Percentiles rank a stretch among this genome's conserved stretches.
Conservation (phyloP, 202 grass and related monocot species). For the Panicum hallii region DNA sequence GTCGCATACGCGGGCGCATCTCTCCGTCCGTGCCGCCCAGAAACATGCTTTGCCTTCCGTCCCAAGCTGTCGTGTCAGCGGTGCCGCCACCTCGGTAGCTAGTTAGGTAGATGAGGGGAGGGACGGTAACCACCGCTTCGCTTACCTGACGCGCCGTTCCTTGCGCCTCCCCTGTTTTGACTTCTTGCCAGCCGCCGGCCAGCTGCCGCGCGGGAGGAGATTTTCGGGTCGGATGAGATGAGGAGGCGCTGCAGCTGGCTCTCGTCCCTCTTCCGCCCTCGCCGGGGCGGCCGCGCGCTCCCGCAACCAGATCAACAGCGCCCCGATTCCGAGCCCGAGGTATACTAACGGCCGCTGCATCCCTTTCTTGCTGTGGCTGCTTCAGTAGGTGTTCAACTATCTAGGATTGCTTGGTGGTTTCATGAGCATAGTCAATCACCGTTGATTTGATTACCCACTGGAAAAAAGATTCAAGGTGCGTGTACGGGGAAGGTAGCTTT, state of each 20-base stretch:
- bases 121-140: slow-evolving; percentile 17
- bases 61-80: slow-evolving; percentile 37
- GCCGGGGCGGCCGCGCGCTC: slow-evolving; percentile 19
- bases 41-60: slow-evolving; percentile 20
- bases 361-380: neutral
- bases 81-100: neutral
- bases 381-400: neutral
- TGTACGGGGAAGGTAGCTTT: neutral
- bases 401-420: neutral
- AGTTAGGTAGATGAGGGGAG: slow-evolving; percentile 30
- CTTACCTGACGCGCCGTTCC: slow-evolving; percentile 8
- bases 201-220: neutral
- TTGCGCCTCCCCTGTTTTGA: slow-evolving; percentile 1
- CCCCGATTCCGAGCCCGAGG: slow-evolving; percentile 33
- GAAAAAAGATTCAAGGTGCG: neutral
- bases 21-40: neutral
- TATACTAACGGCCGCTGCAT: slow-evolving; percentile 18
- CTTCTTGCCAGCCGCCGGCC: slow-evolving; percentile 24
- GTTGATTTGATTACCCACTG: slow-evolving; percentile 16
- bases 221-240: slow-evolving; percentile 43
- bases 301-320: slow-evolving; percentile 43
- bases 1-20: neutral
- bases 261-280: slow-evolving; percentile 41
- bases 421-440: neutral
- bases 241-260: slow-evolving; percentile 49